Base-by-base conservation (phyloP, 192 early-diverging fungal species). In the Kappamyces sp. region DNA sequence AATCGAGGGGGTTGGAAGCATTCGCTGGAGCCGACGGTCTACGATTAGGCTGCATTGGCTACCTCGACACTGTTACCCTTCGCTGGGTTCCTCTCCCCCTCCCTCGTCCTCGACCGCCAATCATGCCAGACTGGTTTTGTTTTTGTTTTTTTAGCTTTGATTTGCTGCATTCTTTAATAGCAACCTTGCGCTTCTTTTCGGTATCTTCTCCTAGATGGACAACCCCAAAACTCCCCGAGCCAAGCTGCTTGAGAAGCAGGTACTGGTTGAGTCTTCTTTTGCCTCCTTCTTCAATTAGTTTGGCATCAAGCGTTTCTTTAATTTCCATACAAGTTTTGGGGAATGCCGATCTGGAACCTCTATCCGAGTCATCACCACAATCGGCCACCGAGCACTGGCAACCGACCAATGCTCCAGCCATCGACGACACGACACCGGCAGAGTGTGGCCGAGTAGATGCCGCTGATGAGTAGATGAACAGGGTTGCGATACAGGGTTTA, bases 131-230 rank as follows among this genome's bases (percentile, higher is more conserved):
- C 70, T 80, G 78, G 53, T 79, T 77, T 45, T 80, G 78, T 48
- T 86, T 85, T 36, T 54, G 63, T 33, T 64, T 57, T 30, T 89
- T 80, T 45, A 98, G 69, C 45, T 88, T 83, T 12, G 87, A 75
- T 64, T 95, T 96, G 71, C 81, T 83, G 54, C 93, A 94, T 71
- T 93, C 95, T 73, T 98, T 98, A 50, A 96, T 84, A 12, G 95
- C 95, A 72, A 91, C 89, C 63, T 75, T 47, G 3, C 57, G 61
- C 5, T 68, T 65, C 6, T 74, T 79, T 12, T 65, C 61, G 22
- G 62, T 74, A 68, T 90, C 81, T 42, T 73, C 66, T 34, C 75
- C 90, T 33, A 86, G 67, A 66, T 88, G 82, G 1, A 99, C 96
- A 3, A 83, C 89, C 31, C 96, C 96, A 68, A 85, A 99, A 36